Evolutionary conservation across 306 rosid species (phyloP).

Genomic region (Bauhinia variegata): DNA sequence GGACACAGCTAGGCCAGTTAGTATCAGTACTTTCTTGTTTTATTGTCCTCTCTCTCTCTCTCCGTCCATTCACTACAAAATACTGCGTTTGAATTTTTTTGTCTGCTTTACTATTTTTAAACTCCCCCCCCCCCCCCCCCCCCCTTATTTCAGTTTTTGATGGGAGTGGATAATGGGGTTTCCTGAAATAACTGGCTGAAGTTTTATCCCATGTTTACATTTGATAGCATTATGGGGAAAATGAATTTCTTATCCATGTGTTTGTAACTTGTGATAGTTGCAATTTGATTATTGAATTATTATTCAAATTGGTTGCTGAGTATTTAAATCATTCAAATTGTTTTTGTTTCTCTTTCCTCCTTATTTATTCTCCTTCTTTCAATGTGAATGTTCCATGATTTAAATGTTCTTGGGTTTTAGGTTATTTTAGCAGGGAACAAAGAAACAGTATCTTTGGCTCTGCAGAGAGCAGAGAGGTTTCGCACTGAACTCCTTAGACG

Average conservation of each 20-base stretch:
- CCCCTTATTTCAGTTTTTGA: too few species aligned
- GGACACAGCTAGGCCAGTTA: conserved; percentile 88
- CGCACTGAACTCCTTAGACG: conserved; percentile 80
- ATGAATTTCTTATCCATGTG: not conserved
- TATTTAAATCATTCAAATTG: not conserved
- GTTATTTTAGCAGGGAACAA: conserved; percentile 92
- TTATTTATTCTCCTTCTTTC: not conserved
- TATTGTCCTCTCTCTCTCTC: not conserved
- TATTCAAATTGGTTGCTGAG: not conserved
- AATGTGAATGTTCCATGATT: conserved; percentile 11
- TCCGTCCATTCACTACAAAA: not conserved
- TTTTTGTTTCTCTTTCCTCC: not conserved
- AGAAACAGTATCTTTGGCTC: conserved; percentile 70
- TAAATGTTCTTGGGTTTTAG: conserved; percentile 56
- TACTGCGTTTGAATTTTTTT: not conserved
- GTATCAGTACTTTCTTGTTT: conserved; percentile 35
- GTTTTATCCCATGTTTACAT: not conserved
- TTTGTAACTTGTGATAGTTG: not conserved
- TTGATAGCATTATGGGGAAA: not conserved
- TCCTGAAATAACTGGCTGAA: not conserved
- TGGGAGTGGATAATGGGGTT: not conserved
- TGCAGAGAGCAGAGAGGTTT: conserved; percentile 76
- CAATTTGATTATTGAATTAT: not conserved
- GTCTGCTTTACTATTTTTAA: conserved; percentile 6
- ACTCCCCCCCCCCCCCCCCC: too few species aligned